Evolutionary conservation across 2,329 filamentous ascomycete species (phyloP).

Genomic region (Penicillium sp.): DNA sequence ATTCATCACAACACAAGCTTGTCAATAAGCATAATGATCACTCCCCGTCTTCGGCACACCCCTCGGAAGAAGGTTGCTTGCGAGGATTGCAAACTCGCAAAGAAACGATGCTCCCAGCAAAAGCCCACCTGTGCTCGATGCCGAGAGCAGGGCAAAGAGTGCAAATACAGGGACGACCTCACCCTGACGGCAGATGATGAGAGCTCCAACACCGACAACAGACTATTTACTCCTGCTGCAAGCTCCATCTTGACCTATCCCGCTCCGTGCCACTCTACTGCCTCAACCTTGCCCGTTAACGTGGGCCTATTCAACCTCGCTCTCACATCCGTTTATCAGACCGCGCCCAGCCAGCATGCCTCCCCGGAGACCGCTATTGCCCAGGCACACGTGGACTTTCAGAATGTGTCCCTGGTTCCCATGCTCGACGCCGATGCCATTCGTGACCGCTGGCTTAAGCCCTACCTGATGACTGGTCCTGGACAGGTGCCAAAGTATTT

Average conservation of each 20-base stretch:
- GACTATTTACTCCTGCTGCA: not conserved
- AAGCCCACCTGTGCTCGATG: no score
- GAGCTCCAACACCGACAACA: not conserved
- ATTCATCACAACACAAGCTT: no score
- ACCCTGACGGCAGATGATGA: no score
- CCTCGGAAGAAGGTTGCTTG: no score
- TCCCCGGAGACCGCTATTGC: not conserved
- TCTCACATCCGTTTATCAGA: not conserved
- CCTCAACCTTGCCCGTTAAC: not conserved
- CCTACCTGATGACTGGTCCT: not conserved
- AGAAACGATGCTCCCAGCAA: no score
- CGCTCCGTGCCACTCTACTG: not conserved
- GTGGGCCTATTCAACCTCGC: not conserved
- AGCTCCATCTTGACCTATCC: not conserved
- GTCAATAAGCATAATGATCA: no score
- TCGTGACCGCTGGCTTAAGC: not conserved
- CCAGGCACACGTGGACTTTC: not conserved
- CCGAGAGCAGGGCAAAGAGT: no score
- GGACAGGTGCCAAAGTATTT: not conserved
- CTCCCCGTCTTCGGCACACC: no score
- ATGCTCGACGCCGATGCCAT: not conserved
- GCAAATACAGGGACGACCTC: no score
- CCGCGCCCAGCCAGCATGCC: not conserved
- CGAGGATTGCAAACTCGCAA: no score
- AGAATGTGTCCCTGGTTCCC: not conserved